Evolutionary conservation across 2,329 filamentous ascomycete species (phyloP).

Genomic region (Aureobasidium sp.): DNA sequence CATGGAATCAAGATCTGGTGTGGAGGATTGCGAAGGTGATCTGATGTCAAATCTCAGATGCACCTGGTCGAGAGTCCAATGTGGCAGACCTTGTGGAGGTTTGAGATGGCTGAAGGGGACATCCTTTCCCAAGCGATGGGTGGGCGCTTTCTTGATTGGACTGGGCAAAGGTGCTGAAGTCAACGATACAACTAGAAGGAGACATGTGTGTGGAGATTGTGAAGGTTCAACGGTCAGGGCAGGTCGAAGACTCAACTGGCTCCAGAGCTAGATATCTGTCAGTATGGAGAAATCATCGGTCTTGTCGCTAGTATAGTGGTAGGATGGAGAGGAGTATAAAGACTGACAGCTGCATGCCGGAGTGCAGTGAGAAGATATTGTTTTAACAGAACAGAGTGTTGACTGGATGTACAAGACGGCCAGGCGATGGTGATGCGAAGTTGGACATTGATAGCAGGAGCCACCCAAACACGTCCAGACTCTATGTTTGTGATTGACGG

Average conservation of each 20-base stretch:
- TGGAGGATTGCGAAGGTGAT: background rate
- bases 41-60: slow-evolving; percentile 20
- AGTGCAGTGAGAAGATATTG: background rate
- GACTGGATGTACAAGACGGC: background rate
- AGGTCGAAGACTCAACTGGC: slow-evolving; percentile 24
- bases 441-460: background rate
- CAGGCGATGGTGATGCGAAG: background rate
- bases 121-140: slow-evolving; percentile 20
- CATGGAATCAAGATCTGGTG: background rate
- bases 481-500: background rate
- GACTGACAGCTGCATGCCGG: slow-evolving; percentile 1
- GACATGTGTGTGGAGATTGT: background rate
- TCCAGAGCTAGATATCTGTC: slow-evolving; percentile 22
- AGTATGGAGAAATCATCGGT: background rate
- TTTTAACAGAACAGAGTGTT: background rate
- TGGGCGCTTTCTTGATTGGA: slow-evolving; percentile 9
- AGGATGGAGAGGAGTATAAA: background rate
- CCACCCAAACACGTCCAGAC: background rate
- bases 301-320: background rate
- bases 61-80: slow-evolving; percentile 23
- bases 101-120: slow-evolving; percentile 23
- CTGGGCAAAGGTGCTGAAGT: background rate
- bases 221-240: slow-evolving; percentile 15
- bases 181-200: slow-evolving; percentile 9
- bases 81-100: slow-evolving; percentile 24